Evolutionary conservation across 2,329 filamentous ascomycete species (phyloP).

Genomic region (Samsoniella hepiali): DNA sequence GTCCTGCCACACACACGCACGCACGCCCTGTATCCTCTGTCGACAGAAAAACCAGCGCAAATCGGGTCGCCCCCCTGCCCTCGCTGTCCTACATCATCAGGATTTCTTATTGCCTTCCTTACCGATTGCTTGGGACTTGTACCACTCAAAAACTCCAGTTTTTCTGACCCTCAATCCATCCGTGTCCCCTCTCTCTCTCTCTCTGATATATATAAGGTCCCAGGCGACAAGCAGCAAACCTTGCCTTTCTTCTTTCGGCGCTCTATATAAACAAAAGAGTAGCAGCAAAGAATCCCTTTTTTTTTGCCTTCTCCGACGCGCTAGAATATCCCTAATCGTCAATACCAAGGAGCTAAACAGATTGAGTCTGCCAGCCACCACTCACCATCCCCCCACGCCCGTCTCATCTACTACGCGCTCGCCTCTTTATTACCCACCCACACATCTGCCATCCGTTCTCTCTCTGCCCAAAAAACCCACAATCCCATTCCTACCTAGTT

Average conservation of each 20-base stretch:
- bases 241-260: neutral
- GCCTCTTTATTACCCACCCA: neutral
- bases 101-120: slow-evolving; percentile 5
- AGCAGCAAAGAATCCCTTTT: neutral
- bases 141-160: slow-evolving; percentile 8
- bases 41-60: neutral
- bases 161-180: neutral
- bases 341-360: neutral
- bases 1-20: neutral
- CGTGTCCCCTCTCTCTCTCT: neutral
- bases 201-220: slow-evolving; percentile 4
- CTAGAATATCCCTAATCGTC: neutral
- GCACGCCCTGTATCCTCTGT: neutral
- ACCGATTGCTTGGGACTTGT: neutral
- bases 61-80: neutral
- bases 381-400: neutral
- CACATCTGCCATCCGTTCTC: neutral
- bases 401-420: neutral
- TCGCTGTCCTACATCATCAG: neutral
- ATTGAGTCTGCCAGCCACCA: neutral
- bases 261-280: neutral
- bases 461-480: neutral
- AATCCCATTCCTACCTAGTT: neutral
- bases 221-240: neutral
- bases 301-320: neutral